Percentiles rank a stretch among this genome's conserved stretches.
Conservation (phyloP, 495 filamentous ascomycete genomes). For the Daldinia childiae region DNA sequence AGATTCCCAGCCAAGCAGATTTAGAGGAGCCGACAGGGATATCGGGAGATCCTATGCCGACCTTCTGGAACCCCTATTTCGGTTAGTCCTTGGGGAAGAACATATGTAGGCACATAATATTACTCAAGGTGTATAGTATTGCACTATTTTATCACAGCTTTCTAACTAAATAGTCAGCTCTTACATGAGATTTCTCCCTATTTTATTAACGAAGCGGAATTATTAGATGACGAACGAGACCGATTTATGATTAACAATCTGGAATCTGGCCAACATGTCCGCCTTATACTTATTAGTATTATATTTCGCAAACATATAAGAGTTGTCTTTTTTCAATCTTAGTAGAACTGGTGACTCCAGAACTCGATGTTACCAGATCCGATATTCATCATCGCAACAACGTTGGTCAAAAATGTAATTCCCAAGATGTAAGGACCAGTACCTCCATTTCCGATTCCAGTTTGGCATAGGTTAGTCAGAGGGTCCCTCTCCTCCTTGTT, state of each 20-base stretch:
- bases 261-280: background rate
- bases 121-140: no score
- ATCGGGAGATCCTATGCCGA: slow-evolving; percentile 1
- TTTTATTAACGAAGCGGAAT: no score
- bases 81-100: no score
- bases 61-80: slow-evolving; percentile 4
- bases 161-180: no score
- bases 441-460: slow-evolving; percentile 54
- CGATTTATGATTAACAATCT: background rate
- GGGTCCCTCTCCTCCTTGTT: slow-evolving; percentile 48
- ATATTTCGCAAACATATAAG: background rate
- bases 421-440: slow-evolving; percentile 65
- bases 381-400: slow-evolving; percentile 69
- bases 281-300: background rate
- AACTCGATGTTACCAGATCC: slow-evolving; percentile 44
- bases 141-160: no score
- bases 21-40: slow-evolving; percentile 13
- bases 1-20: slow-evolving; percentile 22
- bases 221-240: background rate
- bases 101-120: no score
- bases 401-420: slow-evolving; percentile 71
- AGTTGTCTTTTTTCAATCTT: background rate
- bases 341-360: slow-evolving; percentile 27
- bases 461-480: slow-evolving; percentile 58
- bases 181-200: no score